Evolutionary conservation across 23 red algal genomes (phyloP).

Genomic region (Chondrus crispus): DNA sequence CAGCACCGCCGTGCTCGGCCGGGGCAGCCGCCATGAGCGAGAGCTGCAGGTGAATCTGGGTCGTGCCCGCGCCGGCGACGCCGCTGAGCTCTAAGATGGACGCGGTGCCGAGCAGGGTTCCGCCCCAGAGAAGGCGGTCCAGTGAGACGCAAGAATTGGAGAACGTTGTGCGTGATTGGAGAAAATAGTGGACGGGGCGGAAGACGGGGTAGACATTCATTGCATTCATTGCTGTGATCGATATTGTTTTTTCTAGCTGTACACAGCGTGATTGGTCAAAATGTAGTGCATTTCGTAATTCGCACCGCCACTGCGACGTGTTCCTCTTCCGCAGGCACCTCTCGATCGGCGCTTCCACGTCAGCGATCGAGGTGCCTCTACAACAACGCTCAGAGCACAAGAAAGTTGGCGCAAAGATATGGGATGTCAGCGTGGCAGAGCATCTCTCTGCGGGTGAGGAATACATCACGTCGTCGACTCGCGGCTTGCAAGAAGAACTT

Average conservation of each 20-base stretch:
- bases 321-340: slow-evolving; percentile 40
- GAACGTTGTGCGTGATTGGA: too few species aligned
- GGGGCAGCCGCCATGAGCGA: slow-evolving; percentile 31
- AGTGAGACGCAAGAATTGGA: slow-evolving; percentile 22
- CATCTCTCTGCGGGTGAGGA: slow-evolving; percentile 72
- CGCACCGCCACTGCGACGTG: slow-evolving; percentile 71
- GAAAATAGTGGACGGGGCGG: too few species aligned
- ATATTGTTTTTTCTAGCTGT: too few species aligned
- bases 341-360: neutral
- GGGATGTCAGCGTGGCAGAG: slow-evolving; percentile 69
- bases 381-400: slow-evolving; percentile 59
- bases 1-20: neutral
- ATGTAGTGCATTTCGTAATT: too few species aligned
- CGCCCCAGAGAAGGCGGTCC: slow-evolving; percentile 35
- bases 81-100: slow-evolving; percentile 62
- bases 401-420: slow-evolving; percentile 39
- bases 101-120: neutral
- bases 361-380: slow-evolving; percentile 35
- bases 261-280: too few species aligned
- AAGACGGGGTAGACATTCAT: too few species aligned
- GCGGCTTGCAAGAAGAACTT: slow-evolving; percentile 74
- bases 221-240: too few species aligned
- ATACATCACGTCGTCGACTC: slow-evolving; percentile 5
- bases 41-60: slow-evolving; percentile 64
- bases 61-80: slow-evolving; percentile 69